A percentile compares a stretch with the other conserved stretches of the same genome.
phyloP scores from a whole-genome alignment of 2,329 filamentous ascomycete species.

The Trichothecium roseum region DNA sequence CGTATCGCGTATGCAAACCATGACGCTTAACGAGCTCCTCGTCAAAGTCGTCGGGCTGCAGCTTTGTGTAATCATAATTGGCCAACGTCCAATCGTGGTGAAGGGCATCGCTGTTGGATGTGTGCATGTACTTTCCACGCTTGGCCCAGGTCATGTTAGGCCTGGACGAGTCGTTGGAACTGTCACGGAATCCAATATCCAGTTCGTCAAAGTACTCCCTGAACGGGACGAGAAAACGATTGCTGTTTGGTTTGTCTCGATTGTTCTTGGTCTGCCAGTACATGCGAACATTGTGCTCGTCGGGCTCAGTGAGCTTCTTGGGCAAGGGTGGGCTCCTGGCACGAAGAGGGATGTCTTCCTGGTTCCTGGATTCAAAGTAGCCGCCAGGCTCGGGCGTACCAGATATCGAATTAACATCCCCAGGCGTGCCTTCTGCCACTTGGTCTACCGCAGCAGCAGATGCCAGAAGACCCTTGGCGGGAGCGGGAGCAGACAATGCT shows the following conservation, averaged over 20 bases:
- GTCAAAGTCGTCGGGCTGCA: constrained; percentile 40
- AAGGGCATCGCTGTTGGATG: constrained; percentile 41
- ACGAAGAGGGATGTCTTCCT: constrained; percentile 20
- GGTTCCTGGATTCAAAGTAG: constrained; percentile 13
- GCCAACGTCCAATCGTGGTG: constrained; percentile 44
- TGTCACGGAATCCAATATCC: constrained; percentile 51
- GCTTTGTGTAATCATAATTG: constrained; percentile 40
- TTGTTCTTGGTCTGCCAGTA: constrained; percentile 28
- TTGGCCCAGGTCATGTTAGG: constrained; percentile 37
- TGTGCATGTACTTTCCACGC: constrained; percentile 42
- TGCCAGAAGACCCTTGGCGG: constrained; percentile 27
- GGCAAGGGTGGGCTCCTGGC: constrained; percentile 27
- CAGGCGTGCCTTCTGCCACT: constrained; percentile 21
- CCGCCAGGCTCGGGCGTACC: constrained; percentile 22
- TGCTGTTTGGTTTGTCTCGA: constrained; percentile 35
- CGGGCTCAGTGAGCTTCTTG: constrained; percentile 32
- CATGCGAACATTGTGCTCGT: constrained; percentile 40
- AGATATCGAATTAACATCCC: constrained; percentile 23
- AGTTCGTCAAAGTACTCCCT: constrained; percentile 37
- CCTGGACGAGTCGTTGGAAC: constrained; percentile 43
- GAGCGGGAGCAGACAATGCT: constrained; percentile 18
- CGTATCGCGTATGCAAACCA: constrained; percentile 41
- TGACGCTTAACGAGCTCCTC: constrained; percentile 37
- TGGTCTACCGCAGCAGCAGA: constrained; percentile 25
- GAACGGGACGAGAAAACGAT: constrained; percentile 38